A percentile compares a stretch with the other conserved stretches of the same genome.
phyloP scores from a whole-genome alignment of 495 filamentous ascomycete genomes.

The Aspergillus haitiensis region DNA sequence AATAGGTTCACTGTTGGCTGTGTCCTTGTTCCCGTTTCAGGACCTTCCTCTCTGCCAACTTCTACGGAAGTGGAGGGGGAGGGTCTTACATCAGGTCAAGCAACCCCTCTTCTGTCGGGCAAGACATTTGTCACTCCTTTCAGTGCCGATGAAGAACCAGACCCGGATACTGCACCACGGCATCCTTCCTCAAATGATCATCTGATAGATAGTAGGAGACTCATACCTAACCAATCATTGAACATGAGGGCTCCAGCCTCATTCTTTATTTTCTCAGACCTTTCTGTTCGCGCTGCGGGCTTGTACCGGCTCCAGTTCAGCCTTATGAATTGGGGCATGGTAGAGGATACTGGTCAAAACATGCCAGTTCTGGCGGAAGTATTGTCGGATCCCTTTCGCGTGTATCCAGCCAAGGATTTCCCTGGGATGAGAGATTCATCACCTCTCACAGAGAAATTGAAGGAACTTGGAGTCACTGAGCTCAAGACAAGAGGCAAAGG shows the following conservation, averaged over 20 bases:
- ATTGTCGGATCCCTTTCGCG: constrained; percentile 79
- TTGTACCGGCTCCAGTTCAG: constrained; percentile 79
- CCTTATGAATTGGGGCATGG: constrained; percentile 66
- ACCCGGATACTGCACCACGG: constrained; percentile 55
- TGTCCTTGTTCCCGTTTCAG: constrained; percentile 52
- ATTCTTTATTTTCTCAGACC: constrained; percentile 94
- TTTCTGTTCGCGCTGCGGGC: constrained; percentile 87
- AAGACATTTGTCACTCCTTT: constrained; percentile 47
- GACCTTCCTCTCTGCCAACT: constrained; percentile 11
- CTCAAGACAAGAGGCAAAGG: constrained; percentile 48
- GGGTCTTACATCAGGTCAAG: constrained; percentile 19
- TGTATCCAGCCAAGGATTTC: constrained; percentile 96
- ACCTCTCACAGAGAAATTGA: constrained; percentile 39
- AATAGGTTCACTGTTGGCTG: constrained; percentile 85
- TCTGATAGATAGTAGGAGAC: background rate
- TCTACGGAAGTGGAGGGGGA: constrained; percentile 10
- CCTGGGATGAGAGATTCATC: constrained; percentile 76
- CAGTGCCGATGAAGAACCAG: constrained; percentile 44
- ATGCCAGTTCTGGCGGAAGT: constrained; percentile 63
- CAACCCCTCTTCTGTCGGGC: constrained; percentile 39
- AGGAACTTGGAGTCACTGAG: constrained; percentile 48
- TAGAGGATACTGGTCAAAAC: constrained; percentile 55
- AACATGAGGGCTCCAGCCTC: constrained; percentile 51
- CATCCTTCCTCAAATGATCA: constrained; percentile 60
- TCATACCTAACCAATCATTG: background rate